Percentiles rank a stretch among this genome's conserved stretches.
These are phyloP conservation scores for Strobilomyces dryophilus DNA, from an alignment of 768 basidiomycete species.

Conservation along the genomic window DNA sequence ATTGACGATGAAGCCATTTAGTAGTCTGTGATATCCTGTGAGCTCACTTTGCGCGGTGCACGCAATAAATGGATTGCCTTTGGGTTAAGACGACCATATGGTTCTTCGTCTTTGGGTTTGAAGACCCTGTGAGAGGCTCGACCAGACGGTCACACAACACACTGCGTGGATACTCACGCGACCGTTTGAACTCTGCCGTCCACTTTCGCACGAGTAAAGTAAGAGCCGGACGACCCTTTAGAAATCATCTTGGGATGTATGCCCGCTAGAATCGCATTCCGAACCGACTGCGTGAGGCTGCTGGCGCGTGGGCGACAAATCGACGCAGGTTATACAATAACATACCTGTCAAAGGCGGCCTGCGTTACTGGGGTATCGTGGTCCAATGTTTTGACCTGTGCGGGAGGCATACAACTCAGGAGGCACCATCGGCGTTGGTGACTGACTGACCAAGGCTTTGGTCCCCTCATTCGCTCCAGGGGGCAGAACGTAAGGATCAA, in stretches of 20 bases:
- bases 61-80: conserved; percentile 46
- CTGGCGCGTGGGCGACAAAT: conserved; percentile 32
- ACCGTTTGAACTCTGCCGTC: conserved; percentile 76
- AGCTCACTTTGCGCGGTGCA: background rate
- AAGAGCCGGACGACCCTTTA: conserved; percentile 87
- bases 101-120: conserved; percentile 90
- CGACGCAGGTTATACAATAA: conserved; percentile 6
- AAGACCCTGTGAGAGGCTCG: conserved; percentile 56
- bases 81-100: conserved; percentile 83
- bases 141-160: background rate
- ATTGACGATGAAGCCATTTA: conserved; percentile 87
- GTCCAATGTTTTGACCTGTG: conserved; percentile 74
- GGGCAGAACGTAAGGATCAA: conserved; percentile 56
- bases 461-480: conserved; percentile 28
- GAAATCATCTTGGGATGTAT: conserved; percentile 89
- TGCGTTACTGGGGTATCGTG: conserved; percentile 75
- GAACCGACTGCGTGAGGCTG: conserved; percentile 62
- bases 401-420: conserved; percentile 1
- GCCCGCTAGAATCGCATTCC: conserved; percentile 66
- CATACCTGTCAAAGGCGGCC: conserved; percentile 67
- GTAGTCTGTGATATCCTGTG: conserved; percentile 52
- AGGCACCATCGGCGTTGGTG: background rate
- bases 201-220: conserved; percentile 83
- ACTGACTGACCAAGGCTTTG: conserved; percentile 13
- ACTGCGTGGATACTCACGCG: conserved; percentile 48